Base-by-base conservation (phyloP, 306 rosid genomes). In the Citrullus amarus region DNA sequence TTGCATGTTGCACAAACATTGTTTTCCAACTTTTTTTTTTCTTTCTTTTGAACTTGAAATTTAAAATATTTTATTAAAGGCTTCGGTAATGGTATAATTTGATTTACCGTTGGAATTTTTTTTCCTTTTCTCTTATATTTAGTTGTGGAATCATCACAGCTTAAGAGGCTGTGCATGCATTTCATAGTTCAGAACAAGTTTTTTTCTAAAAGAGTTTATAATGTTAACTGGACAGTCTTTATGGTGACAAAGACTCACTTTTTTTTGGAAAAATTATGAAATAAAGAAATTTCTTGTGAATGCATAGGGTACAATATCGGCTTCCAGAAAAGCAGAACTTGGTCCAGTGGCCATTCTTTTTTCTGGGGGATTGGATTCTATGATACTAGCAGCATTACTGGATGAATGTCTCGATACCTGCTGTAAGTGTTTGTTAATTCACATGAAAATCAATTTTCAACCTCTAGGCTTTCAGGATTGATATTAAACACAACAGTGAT, bases 341-440 rank as follows among this genome's bases (percentile, higher is more conserved):
- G 88, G 83, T 75, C 97, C 97, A 7, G 91, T 95, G 79, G 97
- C 98, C 59, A 76, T 95, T 81, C 96, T 95, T 80, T 95, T 95
- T 84, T 92, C 98, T 65, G 97, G 98, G 79, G 98, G 98, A 70
- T 87, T 95, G 85, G 98, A 95, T 86, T 95, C 98, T 54, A 91
- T 92, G 98, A 91, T 92, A 79, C 96, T 95, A 87, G 95, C 98
- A 30, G 96, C 97, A 80, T 82, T 95, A 82, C 80, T 91, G 86
- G 89, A 95, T 83, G 87, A 88, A 81, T 92, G 97, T 85, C 81
- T 95, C 13, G 91, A 91, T 81, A 80, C 84, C 25, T 80, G 81
- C 78, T 95, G 97, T 95, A 87, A 90, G 97, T 89, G 68, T 83
- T 82, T 46, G 9, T 43, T 44, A 14, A 72, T 53, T 78, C 72